Evolutionary conservation across 495 filamentous ascomycete species (phyloP).

Genomic region (Hypoxylon crocopeplum): DNA sequence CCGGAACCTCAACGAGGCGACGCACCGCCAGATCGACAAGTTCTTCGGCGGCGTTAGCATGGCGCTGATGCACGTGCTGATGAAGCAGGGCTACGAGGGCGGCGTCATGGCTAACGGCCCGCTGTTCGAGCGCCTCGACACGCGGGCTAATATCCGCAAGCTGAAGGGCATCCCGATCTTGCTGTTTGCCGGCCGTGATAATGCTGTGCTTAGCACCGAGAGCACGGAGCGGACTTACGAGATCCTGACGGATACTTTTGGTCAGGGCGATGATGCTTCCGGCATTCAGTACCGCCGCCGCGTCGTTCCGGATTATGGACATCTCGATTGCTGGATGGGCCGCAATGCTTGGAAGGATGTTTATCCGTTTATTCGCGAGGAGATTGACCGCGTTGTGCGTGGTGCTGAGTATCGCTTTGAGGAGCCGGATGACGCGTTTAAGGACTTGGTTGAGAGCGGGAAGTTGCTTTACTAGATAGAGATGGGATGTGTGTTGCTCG

Average conservation of each 20-base stretch:
- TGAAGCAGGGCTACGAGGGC: slow-evolving; percentile 61
- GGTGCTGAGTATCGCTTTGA: slow-evolving; percentile 47
- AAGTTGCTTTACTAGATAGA: slow-evolving; percentile 46
- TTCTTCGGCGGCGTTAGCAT: slow-evolving; percentile 71
- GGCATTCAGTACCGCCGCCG: slow-evolving; percentile 57
- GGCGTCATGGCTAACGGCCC: slow-evolving; percentile 60
- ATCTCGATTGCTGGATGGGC: slow-evolving; percentile 73
- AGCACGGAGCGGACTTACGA: slow-evolving; percentile 65
- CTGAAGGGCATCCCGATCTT: slow-evolving; percentile 64
- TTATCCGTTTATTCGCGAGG: slow-evolving; percentile 63
- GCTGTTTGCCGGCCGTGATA: slow-evolving; percentile 64
- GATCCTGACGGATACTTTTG: slow-evolving; percentile 61
- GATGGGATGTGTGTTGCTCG: background rate
- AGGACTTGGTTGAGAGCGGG: slow-evolving; percentile 48
- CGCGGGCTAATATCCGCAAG: slow-evolving; percentile 54
- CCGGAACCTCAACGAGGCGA: slow-evolving; percentile 66
- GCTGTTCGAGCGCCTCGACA: slow-evolving; percentile 54
- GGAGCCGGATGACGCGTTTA: slow-evolving; percentile 51
- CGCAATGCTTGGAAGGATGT: slow-evolving; percentile 67
- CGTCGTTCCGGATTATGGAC: slow-evolving; percentile 68
- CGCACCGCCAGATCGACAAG: slow-evolving; percentile 66
- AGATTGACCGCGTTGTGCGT: slow-evolving; percentile 58
- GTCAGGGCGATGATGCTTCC: slow-evolving; percentile 33
- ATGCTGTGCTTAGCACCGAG: slow-evolving; percentile 65
- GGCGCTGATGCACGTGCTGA: slow-evolving; percentile 61